These are phyloP conservation scores for Salix purpurea DNA, from an alignment of 345 rosid genomes.

Conservation along the genomic window DNA sequence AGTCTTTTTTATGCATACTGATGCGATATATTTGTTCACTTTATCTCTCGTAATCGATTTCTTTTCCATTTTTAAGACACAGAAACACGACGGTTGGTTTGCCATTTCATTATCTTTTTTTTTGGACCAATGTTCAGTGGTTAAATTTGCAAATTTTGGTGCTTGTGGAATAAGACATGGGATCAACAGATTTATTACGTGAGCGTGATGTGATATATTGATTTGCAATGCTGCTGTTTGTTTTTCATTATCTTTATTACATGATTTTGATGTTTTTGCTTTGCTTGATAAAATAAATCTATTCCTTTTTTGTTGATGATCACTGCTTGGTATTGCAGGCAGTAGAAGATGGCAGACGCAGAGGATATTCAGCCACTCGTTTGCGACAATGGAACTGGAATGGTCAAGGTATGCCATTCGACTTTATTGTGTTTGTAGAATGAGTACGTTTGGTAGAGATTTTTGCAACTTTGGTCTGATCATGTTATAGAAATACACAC, in stretches of 20 bases:
- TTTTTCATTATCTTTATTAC: too few species aligned
- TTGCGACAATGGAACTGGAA: conserved; percentile 83
- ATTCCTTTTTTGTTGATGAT: not conserved
- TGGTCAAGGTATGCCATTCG: conserved; percentile 58
- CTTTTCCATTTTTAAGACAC: not conserved
- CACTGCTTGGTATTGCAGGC: conserved; percentile 16
- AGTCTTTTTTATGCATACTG: not conserved
- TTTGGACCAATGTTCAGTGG: too few species aligned
- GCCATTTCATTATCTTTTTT: not conserved
- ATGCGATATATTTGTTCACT: not conserved
- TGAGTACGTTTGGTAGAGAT: not conserved
- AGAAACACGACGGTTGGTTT: not conserved
- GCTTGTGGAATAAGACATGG: not conserved
- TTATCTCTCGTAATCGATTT: not conserved
- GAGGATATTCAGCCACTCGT: conserved; percentile 68
- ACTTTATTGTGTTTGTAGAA: not conserved
- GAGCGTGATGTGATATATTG: not conserved
- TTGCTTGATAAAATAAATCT: not conserved
- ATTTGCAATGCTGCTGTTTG: not conserved
- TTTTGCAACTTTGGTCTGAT: not conserved
- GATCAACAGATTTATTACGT: too few species aligned
- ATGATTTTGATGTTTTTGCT: not conserved
- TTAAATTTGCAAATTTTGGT: too few species aligned
- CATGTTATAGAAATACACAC: not conserved
- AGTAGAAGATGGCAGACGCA: conserved; percentile 55